Base-by-base conservation (phyloP, 2,329 filamentous ascomycete species). In the Acrocalymma vagum region DNA sequence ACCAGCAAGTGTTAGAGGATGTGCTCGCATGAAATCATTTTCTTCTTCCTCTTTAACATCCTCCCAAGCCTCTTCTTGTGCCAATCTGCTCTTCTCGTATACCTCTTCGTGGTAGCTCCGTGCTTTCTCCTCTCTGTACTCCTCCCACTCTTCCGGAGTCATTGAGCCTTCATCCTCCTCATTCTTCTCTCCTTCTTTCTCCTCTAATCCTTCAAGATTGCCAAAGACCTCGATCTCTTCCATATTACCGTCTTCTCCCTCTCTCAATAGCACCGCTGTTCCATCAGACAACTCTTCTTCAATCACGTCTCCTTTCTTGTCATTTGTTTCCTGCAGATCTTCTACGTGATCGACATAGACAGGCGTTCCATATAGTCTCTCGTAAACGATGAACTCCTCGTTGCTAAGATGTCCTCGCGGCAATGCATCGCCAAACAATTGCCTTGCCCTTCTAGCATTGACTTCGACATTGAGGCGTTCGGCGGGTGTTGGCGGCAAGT, bases 341-440 rank as follows among this genome's bases (percentile, higher is more conserved):
- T 72, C 83, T 4, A 83, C 76, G 65, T 87, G 82, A 42, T 85
- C 83, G 27, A 84, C 78, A 47, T 88, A 65, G 2, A 69, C 39
- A 2, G 91, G 90, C 22, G 85, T 77, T 1, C 92, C 93, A 65
- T 94, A 96, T 11, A 95, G 72, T 50, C 90, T 79, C 62, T 87
- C 84, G 68, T 95, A 96, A 1, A 95, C 73, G 31, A 73, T 75
- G 58, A 87, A 85, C 66, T 96, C 91, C 37, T 87, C 81, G 1
- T 79, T 76, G 22, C 77, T 84, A 35, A 96, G 69, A 55, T 89
- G 83, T 22, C 80, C 84, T 21, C 83, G 81, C 0, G 92, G 92
- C 16, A 96, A 70, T 0, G 80, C 85, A 59, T 94, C 85, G 47
- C 90, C 86, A 66, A 90, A 95, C 7, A 82, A 78, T 50, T 89